These are phyloP conservation scores for Rhypophila decipiens DNA, from an alignment of 495 filamentous ascomycete species.

Conservation along the genomic window DNA sequence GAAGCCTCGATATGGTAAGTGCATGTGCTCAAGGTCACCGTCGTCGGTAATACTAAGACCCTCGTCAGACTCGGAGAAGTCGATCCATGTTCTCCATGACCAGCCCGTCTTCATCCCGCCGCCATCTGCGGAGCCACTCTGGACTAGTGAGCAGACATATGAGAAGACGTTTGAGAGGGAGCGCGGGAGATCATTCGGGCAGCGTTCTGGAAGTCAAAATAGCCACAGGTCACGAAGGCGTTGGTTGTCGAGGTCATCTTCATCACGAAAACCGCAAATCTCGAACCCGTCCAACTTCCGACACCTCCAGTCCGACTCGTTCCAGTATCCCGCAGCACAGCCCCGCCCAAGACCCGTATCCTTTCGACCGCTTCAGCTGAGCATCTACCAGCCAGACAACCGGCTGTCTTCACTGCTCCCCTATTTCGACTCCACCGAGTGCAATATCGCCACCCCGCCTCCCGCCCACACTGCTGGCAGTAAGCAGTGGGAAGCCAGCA, in stretches of 20 bases:
- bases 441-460: conserved; percentile 33
- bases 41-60: conserved; percentile 3
- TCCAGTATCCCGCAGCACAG: conserved; percentile 29
- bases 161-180: conserved; percentile 22
- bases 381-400: conserved; percentile 61
- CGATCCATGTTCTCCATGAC: conserved; percentile 29
- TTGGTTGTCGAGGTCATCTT: conserved; percentile 28
- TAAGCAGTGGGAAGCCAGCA: conserved; percentile 26
- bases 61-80: conserved; percentile 16
- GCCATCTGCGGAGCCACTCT: conserved; percentile 26
- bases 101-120: conserved; percentile 32
- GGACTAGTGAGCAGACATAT: conserved; percentile 19
- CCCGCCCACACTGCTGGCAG: conserved; percentile 28
- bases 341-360: conserved; percentile 18
- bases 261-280: conserved; percentile 38
- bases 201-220: conserved; percentile 24
- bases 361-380: conserved; percentile 70
- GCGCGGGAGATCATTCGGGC: conserved; percentile 23
- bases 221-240: conserved; percentile 27
- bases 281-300: conserved; percentile 45
- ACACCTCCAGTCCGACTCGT: conserved; percentile 42
- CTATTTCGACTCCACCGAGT: conserved; percentile 33
- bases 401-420: conserved; percentile 59
- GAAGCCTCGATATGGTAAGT: conserved; percentile 29
- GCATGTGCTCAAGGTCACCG: not conserved